These are phyloP conservation scores for Globisporangium paddicum DNA, from an alignment of 352 stramenopile genomes.

Conservation along the genomic window DNA sequence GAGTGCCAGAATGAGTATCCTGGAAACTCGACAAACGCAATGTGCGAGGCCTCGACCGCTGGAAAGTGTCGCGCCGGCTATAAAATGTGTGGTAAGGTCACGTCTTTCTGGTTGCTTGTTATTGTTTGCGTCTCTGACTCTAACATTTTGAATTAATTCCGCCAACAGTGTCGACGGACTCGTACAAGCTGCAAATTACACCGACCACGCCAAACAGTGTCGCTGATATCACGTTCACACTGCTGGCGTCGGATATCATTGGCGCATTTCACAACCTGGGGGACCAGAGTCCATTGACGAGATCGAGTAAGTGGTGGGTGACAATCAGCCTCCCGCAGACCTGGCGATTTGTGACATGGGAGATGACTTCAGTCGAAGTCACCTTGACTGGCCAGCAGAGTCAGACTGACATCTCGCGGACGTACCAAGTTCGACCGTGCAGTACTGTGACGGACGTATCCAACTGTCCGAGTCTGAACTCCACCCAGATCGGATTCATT, in stretches of 20 bases:
- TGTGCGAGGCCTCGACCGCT: constrained; percentile 40
- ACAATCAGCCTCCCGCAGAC: constrained; percentile 51
- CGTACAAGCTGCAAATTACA: constrained; percentile 63
- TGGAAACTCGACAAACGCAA: constrained; percentile 28
- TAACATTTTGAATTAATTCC: background rate
- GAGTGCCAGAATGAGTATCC: constrained; percentile 73
- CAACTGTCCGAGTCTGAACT: constrained; percentile 36
- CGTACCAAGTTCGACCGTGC: constrained; percentile 41
- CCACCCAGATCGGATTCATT: constrained; percentile 56
- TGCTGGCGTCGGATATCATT: constrained; percentile 69
- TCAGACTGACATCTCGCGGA: constrained; percentile 11
- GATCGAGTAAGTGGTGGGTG: constrained; percentile 65
- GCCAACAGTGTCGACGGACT: constrained; percentile 48
- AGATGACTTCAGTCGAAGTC: constrained; percentile 48
- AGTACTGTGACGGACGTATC: constrained; percentile 34
- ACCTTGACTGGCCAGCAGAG: constrained; percentile 25
- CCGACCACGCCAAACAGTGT: constrained; percentile 61
- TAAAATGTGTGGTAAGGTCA: constrained; percentile 37
- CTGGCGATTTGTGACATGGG: constrained; percentile 72
- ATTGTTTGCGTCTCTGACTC: background rate
- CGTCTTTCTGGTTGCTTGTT: background rate
- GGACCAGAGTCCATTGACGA: constrained; percentile 37
- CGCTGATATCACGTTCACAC: constrained; percentile 55
- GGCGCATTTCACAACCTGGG: constrained; percentile 69
- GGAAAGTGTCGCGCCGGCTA: constrained; percentile 56